Evolutionary conservation across 208 protist species (phyloP).

Genomic region (Trypanosoma mega): DNA sequence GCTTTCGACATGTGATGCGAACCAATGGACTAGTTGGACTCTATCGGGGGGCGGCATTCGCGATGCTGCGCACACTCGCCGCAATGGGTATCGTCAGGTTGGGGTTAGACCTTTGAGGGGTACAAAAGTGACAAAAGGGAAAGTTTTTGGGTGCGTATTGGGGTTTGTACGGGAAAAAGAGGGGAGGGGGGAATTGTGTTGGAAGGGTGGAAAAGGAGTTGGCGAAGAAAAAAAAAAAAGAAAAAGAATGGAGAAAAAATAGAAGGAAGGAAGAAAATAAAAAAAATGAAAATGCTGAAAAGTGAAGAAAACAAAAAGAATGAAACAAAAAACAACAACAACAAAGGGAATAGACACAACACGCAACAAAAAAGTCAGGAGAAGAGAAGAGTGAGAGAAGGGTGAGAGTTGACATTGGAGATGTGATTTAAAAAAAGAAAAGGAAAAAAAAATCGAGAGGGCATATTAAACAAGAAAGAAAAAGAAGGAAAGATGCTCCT

Average conservation of each 20-base stretch:
- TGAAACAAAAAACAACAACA: too few species aligned
- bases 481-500: too few species aligned
- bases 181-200: too few species aligned
- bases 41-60: slow-evolving; percentile 67
- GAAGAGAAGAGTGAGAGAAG: not conserved
- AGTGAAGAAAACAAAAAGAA: too few species aligned
- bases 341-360: too few species aligned
- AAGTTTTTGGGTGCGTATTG: not conserved
- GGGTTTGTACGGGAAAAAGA: not conserved
- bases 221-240: too few species aligned
- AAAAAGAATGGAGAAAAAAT: too few species aligned
- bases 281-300: too few species aligned
- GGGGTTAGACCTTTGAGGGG: slow-evolving; percentile 10
- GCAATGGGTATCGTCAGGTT: slow-evolving; percentile 43
- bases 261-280: too few species aligned
- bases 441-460: slow-evolving; percentile 4
- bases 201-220: too few species aligned
- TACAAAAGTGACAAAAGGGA: not conserved
- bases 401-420: not conserved
- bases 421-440: not conserved
- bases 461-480: too few species aligned
- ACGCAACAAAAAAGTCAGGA: too few species aligned
- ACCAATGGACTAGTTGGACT: slow-evolving; percentile 65
- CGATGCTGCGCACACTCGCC: slow-evolving; percentile 46
- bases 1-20: slow-evolving; percentile 47